phyloP scores from a whole-genome alignment of 1,139 yeast genomes.

The Candida anutae region DNA sequence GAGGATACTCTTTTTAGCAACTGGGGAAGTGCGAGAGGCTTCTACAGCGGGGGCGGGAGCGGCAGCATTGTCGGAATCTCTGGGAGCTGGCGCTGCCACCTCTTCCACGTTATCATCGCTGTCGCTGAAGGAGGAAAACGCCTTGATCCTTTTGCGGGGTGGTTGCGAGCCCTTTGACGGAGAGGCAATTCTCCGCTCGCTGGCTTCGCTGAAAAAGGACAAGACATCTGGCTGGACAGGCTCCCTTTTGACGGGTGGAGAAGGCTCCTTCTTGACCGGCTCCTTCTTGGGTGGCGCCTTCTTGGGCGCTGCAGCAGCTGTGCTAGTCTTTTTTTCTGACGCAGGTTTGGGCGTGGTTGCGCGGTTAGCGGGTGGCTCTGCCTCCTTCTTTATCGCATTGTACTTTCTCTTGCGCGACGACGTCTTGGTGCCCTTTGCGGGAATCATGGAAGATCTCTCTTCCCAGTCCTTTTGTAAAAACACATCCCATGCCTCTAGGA shows the following conservation, averaged over 20 bases:
- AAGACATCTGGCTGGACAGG: slow-evolving; percentile 12
- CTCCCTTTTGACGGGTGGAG: too few species aligned
- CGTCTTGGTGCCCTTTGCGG: slow-evolving; percentile 21
- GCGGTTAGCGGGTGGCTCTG: slow-evolving; percentile 7
- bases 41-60: slow-evolving; percentile 4
- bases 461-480: slow-evolving; percentile 37
- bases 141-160: slow-evolving; percentile 7
- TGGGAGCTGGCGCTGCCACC: slow-evolving; percentile 1
- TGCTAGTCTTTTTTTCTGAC: slow-evolving; percentile 10
- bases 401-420: slow-evolving; percentile 21
- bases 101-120: slow-evolving; percentile 22
- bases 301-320: slow-evolving; percentile 5
- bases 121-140: slow-evolving; percentile 17
- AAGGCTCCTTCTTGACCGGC: too few species aligned
- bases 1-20: slow-evolving; percentile 1
- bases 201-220: slow-evolving; percentile 11
- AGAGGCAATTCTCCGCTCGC: slow-evolving; percentile 2
- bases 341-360: slow-evolving; percentile 8
- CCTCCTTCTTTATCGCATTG: slow-evolving; percentile 11
- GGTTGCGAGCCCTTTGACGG: too few species aligned
- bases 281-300: too few species aligned
- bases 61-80: slow-evolving; percentile 4
- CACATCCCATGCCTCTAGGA: slow-evolving; percentile 56
- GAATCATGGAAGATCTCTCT: slow-evolving; percentile 24
- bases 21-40: background rate